Evolutionary conservation across 106 monocot genomes (phyloP), one percentile per base, ranked within the genome.

Genomic region (Dendrobium chrysotoxum): DNA sequence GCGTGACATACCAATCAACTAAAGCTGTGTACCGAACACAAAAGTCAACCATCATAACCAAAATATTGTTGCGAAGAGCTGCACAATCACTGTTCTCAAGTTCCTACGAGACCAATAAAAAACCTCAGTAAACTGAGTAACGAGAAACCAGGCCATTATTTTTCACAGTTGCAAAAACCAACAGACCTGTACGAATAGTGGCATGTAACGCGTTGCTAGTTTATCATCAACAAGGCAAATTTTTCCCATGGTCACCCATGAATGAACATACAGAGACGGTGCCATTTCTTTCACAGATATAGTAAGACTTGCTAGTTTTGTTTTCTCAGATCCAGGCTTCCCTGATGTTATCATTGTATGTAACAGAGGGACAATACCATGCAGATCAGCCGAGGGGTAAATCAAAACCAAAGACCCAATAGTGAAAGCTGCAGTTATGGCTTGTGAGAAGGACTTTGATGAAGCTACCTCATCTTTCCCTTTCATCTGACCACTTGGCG

Each of bases 171-270:
- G 70, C 15, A 85, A 76, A 53, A 50, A 50, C 35, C 35, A 75
- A 46, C 77, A 80, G 44, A 98, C 98, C 98, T 98, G 90, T 35
- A 93, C 88, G 85, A 98, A 98, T 7, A 98, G 85, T 79, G 95
- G 98, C 73, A 95, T 98, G 79, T 98, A 98, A 10, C 86, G 83
- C 73, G 95, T 98, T 31, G 98, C 98, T 45, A 92, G 40, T 85
- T 92, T 98, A 73, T 80, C 92, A 86, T 98, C 94, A 4, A 87
- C 89, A 46, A 98, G 89, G 80, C 98, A 98, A 53, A 98, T 88
- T 85, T 98, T 98, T 54, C 92, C 98, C 92, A 98, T 82, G 81
- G 98, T 93, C 58, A 88, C 91, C 98, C 98, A 98, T 16, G 94
- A 91, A 25, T 98, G 95, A 76, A 89, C 83, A 76, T 91, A 95